Evolutionary conservation across 192 early-diverging fungal species (phyloP).

Genomic region (Linnemannia schmuckeri): DNA sequence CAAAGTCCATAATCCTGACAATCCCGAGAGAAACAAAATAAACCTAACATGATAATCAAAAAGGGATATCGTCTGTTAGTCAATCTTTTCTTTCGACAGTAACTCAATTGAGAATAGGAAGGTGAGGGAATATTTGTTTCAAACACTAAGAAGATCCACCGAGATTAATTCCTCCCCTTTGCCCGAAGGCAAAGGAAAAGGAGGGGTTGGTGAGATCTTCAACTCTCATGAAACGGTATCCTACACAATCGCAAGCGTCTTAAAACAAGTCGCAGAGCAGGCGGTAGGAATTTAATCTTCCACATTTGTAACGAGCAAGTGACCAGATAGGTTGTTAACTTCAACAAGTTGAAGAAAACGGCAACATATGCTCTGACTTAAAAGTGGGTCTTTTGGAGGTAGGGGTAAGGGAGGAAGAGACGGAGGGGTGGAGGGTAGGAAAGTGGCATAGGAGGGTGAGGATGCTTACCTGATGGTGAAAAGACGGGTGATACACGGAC

Average conservation of each 20-base stretch:
- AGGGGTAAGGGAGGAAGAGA: background rate
- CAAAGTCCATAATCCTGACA: background rate
- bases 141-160: slow-evolving; percentile 57
- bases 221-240: slow-evolving; percentile 60
- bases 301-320: slow-evolving; percentile 61
- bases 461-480: slow-evolving; percentile 6
- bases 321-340: slow-evolving; percentile 29
- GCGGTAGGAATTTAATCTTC: slow-evolving; percentile 57
- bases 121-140: slow-evolving; percentile 52
- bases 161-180: background rate
- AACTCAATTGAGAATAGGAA: background rate
- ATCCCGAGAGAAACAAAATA: background rate
- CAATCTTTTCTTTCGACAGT: background rate
- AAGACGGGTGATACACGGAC: background rate
- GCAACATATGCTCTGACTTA: slow-evolving; percentile 60
- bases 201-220: slow-evolving; percentile 55
- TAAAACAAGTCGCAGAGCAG: slow-evolving; percentile 58
- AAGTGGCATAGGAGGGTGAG: slow-evolving; percentile 2
- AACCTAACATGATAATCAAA: slow-evolving; percentile 1
- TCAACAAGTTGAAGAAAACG: slow-evolving; percentile 16
- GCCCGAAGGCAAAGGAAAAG: background rate
- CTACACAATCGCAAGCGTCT: slow-evolving; percentile 56
- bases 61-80: background rate
- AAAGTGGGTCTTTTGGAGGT: slow-evolving; percentile 38
- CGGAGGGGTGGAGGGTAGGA: background rate